These are phyloP conservation scores for Mycosphaerella sp. DNA, from an alignment of 2,329 filamentous ascomycete species.

Conservation along the genomic window DNA sequence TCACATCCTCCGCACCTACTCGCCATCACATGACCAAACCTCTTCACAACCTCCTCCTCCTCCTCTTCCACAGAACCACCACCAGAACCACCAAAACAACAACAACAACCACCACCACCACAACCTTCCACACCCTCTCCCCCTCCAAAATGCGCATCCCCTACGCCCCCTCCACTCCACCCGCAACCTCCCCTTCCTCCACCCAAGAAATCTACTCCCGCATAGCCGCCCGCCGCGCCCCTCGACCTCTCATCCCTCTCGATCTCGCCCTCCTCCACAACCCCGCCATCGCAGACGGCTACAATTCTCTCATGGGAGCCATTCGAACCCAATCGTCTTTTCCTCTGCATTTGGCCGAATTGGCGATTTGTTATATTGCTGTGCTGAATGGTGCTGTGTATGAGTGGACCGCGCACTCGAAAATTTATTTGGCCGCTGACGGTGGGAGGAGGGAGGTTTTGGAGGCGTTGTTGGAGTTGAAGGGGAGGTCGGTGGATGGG, in stretches of 20 bases:
- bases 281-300: constrained; percentile 67
- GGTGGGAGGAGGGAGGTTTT: too few species aligned
- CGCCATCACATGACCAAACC: too few species aligned
- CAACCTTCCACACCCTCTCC: neutral
- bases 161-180: constrained; percentile 53
- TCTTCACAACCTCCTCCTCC: too few species aligned
- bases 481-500: neutral
- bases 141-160: constrained; percentile 55
- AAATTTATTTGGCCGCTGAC: constrained; percentile 29
- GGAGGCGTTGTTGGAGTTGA: too few species aligned
- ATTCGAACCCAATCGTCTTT: constrained; percentile 34
- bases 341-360: constrained; percentile 28
- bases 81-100: too few species aligned
- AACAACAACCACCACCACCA: too few species aligned
- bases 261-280: constrained; percentile 71
- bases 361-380: constrained; percentile 35
- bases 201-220: constrained; percentile 52
- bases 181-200: constrained; percentile 45
- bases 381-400: constrained; percentile 34
- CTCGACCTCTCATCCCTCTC: constrained; percentile 65
- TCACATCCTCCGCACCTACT: too few species aligned
- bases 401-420: constrained; percentile 34
- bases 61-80: neutral
- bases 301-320: constrained; percentile 61
- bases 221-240: constrained; percentile 58